A percentile compares a stretch with the other conserved stretches of the same genome.
Conservation (phyloP, 139 green algal genomes). For the Medakamo hakoo region DNA sequence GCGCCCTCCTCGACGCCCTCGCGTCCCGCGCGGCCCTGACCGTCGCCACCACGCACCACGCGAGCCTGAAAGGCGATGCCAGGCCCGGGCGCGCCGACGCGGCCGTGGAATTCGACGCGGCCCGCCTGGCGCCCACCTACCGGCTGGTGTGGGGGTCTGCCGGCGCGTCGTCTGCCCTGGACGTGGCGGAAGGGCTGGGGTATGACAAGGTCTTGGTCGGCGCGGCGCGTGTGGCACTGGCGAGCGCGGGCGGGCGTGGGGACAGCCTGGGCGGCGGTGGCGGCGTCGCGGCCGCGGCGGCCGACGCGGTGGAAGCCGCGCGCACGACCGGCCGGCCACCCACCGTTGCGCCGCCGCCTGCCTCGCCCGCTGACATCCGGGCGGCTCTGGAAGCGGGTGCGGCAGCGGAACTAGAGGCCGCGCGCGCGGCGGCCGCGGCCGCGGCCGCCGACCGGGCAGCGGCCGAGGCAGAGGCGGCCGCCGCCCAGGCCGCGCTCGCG, state of each 20-base stretch:
- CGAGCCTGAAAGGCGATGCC: constrained; percentile 25
- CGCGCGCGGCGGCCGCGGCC: constrained; percentile 5
- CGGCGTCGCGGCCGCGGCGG: constrained; percentile 12
- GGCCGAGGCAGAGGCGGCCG: constrained; percentile 2
- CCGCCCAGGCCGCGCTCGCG: neutral
- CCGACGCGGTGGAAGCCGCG: constrained; percentile 4
- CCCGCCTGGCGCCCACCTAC: constrained; percentile 43
- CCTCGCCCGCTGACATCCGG: neutral
- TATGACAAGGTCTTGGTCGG: constrained; percentile 29
- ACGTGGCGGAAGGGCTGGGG: constrained; percentile 32
- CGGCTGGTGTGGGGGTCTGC: constrained; percentile 31
- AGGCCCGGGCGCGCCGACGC: constrained; percentile 12
- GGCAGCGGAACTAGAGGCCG: neutral
- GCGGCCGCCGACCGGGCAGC: constrained; percentile 1
- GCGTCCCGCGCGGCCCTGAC: constrained; percentile 26
- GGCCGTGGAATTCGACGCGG: constrained; percentile 41
- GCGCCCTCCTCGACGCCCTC: constrained; percentile 33
- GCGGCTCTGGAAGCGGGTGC: constrained; percentile 5
- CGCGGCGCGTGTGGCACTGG: constrained; percentile 19
- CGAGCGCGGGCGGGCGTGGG: constrained; percentile 3
- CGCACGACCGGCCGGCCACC: neutral
- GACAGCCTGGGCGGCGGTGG: neutral
- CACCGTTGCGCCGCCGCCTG: constrained; percentile 3
- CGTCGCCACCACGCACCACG: constrained; percentile 43
- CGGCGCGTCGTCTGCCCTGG: constrained; percentile 33